Conservation (phyloP, 208 protist genomes). For the Leishmania tarentolae region DNA sequence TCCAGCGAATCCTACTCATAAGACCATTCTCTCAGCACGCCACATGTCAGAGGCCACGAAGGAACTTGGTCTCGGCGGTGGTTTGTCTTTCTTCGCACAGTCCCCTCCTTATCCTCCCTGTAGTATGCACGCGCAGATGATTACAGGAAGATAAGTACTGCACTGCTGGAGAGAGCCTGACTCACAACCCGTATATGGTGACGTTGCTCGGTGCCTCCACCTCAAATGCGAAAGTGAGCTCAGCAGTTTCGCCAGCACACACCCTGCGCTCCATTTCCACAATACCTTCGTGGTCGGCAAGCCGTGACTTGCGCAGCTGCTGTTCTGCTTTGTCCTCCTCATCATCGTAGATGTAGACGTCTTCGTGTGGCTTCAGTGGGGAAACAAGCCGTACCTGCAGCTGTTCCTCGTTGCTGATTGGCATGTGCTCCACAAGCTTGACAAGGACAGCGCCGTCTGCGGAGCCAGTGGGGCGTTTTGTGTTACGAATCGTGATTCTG, state of each 20-base stretch:
- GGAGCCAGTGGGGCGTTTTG: conserved; percentile 17
- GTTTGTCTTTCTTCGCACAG: not conserved
- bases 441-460: conserved; percentile 15
- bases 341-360: conserved; percentile 34
- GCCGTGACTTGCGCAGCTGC: conserved; percentile 23
- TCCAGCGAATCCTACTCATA: not conserved
- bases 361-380: conserved; percentile 23
- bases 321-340: conserved; percentile 24
- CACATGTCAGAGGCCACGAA: not conserved
- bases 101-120: not conserved
- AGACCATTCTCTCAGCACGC: not conserved
- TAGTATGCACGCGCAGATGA: not conserved
- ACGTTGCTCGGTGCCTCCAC: conserved; percentile 28
- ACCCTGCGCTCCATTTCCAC: conserved; percentile 34
- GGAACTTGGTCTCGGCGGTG: not conserved
- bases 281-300: conserved; percentile 27
- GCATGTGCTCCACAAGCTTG: conserved; percentile 34
- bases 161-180: not conserved
- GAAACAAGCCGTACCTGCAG: conserved; percentile 32
- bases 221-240: conserved; percentile 29
- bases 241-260: conserved; percentile 19
- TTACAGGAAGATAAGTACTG: not conserved
- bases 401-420: conserved; percentile 32
- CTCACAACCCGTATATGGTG: conserved; percentile 29
- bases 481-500: conserved; percentile 31